Base-by-base conservation (phyloP, 257 asterid genomes). In the Anisodus acutangulus region DNA sequence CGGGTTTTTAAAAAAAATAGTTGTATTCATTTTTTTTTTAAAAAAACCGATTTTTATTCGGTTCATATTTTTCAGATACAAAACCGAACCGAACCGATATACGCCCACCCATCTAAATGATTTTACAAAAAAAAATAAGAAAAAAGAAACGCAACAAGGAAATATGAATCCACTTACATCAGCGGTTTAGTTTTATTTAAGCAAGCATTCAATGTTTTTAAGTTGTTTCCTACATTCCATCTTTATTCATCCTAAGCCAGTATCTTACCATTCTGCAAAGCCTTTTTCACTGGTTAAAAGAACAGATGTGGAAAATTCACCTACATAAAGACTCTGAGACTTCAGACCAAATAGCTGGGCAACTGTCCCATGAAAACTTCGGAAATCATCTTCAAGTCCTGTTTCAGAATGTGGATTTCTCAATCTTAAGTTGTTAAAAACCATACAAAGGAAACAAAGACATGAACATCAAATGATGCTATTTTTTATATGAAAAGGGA, bases 301-400 rank as follows among this genome's bases (percentile, higher is more conserved):
- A 78, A 85, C 87, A 68, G 86, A 71, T 53, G 89, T 88, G 85
- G 91, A 90, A 69, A 92, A 90, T 85, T 89, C 90, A 87, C 94
- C 95, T 83, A 82, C 85, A 79, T 90, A 86, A 37, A 86, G 82
- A 88, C 89, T 90, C 86, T 88, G 87, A 17, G 98, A 94, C 87
- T 90, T 94, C 89, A 96, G 90, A 82, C 98, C 99, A 86, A 96
- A 95, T 79, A 97, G 93, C 90, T 97, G 98, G 68, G 94, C 83
- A 97, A 85, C 91, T 97, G 99, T 79, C 98, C 97, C 37, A 93
- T 83, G 84, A 95, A 93, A 83, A 93, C 92, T 88, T 94, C 98
- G 88, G 94, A 91, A 78, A 88, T 85, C 83, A 87, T 88, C 90
- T 78, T 90, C 87, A 89, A 70, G 22, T 91, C 99, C 99, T 95